phyloP scores from a whole-genome alignment of 1,139 yeast genomes.

The Suhomyces ambrosiae region DNA sequence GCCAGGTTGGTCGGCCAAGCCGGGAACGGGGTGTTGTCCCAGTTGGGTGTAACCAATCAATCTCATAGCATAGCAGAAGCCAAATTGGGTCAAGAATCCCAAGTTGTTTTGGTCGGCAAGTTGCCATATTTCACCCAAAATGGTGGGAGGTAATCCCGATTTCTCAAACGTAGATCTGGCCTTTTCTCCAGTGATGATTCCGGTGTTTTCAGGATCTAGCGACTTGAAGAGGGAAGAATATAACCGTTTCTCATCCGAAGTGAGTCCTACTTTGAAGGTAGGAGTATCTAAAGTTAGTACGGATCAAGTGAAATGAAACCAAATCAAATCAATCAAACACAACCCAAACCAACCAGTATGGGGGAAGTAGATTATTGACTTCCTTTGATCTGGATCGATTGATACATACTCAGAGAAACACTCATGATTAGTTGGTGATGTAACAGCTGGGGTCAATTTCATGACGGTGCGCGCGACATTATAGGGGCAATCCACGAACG shows the following conservation, averaged over 20 bases:
- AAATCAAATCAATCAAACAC: no score
- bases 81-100: constrained; percentile 81
- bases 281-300: constrained; percentile 28
- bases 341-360: no score
- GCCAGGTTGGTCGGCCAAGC: constrained; percentile 56
- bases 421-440: constrained; percentile 21
- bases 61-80: constrained; percentile 86
- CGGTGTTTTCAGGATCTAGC: constrained; percentile 77
- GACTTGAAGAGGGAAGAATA: constrained; percentile 76
- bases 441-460: constrained; percentile 5
- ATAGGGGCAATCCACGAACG: no score
- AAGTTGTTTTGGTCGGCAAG: constrained; percentile 80
- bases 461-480: constrained; percentile 4
- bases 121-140: constrained; percentile 93
- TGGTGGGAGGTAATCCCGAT: constrained; percentile 77
- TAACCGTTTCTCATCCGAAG: constrained; percentile 75
- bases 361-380: no score
- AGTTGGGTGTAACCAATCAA: constrained; percentile 86
- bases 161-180: constrained; percentile 87
- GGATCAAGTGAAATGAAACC: background rate
- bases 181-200: constrained; percentile 86
- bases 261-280: constrained; percentile 54
- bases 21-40: constrained; percentile 58
- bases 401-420: constrained; percentile 31
- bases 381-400: background rate